Base-by-base conservation (phyloP, 2,329 filamentous ascomycete genomes). In the Penicillium vulpinum region DNA sequence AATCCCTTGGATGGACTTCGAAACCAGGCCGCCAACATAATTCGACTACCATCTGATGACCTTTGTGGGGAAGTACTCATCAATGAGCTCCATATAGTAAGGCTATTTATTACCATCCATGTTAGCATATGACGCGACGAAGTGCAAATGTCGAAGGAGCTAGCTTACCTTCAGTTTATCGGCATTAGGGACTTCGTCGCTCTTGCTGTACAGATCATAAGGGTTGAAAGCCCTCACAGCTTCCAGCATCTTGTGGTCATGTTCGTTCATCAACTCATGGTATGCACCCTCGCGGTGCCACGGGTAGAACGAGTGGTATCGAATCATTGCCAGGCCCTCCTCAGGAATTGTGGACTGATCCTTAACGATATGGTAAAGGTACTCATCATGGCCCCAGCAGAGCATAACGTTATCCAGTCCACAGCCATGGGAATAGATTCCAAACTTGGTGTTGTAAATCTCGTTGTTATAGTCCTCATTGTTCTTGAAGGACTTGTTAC, bases 221-320 rank as follows among this genome's bases (percentile, higher is more conserved):
- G 91, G 91, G 73, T 96, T 96, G 77, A 96, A 96, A 0, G 89
- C 90, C 74, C 85, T 83, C 51, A 95, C 91, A 8, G 91, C 91
- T 70, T 85, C 84, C 66, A 95, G 78, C 87, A 95, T 92, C 67
- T 83, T 81, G 73, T 88, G 78, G 67, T 96, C 92, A 71, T 92
- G 88, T 59, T 88, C 86, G 72, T 88, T 83, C 91, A 96, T 96
- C 74, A 95, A 83, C 75, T 91, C 85, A 59, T 77, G 75, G 77
- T 96, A 96, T 9, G 90, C 91, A 52, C 87, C 88, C 73, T 88
- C 87, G 58, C 82, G 85, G 77, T 96, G 92, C 92, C 91, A 96
- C n/a, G 92, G 88, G 77, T 96, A 96, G 77, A 96, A 96, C 5
- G 87, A 91, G 78, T 96, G 92, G 77, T 95, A 96, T 53, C 92